Evolutionary conservation across 75 land plant genomes (phyloP).

Genomic region (Cryptomeria japonica): DNA sequence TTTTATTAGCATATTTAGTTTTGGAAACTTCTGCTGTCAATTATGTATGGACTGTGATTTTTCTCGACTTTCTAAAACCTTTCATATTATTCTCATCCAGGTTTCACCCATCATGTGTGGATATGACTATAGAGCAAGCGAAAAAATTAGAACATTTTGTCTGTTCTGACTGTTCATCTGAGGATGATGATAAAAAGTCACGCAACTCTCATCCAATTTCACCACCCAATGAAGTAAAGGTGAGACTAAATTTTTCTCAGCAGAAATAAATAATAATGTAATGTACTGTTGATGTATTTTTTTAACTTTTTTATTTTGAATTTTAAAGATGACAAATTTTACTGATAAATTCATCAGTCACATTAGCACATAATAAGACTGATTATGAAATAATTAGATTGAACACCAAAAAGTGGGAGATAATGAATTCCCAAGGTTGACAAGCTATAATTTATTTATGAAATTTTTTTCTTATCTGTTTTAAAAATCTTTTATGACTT

Average conservation of each 20-base stretch:
- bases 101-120: slow-evolving; percentile 63
- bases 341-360: background rate
- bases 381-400: background rate
- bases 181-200: slow-evolving; percentile 20
- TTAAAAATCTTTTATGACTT: no score
- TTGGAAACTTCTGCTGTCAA: background rate
- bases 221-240: slow-evolving; percentile 19
- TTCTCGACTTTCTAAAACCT: background rate
- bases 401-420: background rate
- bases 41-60: background rate
- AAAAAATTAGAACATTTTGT: slow-evolving; percentile 45
- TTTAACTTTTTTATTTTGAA: background rate
- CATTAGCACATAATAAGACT: background rate
- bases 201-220: slow-evolving; percentile 15
- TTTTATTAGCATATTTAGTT: background rate
- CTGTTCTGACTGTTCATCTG: slow-evolving; percentile 50
- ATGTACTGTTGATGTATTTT: background rate
- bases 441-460: background rate
- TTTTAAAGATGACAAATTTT: background rate
- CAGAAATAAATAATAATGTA: background rate
- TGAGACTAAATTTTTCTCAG: background rate
- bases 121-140: slow-evolving; percentile 54
- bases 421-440: background rate
- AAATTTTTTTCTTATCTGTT: no score
- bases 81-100: slow-evolving; percentile 19